These are phyloP conservation scores for Tetraselmis chui DNA, from an alignment of 139 green algal genomes.

Conservation along the genomic window DNA sequence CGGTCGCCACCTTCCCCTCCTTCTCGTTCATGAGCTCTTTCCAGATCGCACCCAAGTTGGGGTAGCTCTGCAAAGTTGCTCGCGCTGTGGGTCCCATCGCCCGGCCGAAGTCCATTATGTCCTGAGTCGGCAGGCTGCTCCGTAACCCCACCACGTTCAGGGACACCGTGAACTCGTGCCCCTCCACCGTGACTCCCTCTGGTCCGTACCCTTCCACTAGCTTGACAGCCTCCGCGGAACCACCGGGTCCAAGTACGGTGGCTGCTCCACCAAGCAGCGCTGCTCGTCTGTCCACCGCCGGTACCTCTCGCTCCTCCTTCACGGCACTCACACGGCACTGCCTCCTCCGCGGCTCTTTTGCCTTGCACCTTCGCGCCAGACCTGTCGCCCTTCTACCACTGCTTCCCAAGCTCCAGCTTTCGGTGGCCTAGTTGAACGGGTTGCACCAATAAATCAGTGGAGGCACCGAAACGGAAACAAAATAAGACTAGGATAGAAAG, in stretches of 20 bases:
- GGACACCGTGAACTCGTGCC: background rate
- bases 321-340: too few species aligned
- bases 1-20: slow-evolving; percentile 33
- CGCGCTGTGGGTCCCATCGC: background rate
- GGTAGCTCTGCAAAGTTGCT: background rate
- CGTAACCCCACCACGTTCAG: slow-evolving; percentile 49
- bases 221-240: background rate
- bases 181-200: background rate
- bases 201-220: background rate
- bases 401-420: too few species aligned
- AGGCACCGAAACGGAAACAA: too few species aligned
- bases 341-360: too few species aligned
- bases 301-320: background rate
- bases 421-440: too few species aligned
- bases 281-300: background rate
- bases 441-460: too few species aligned
- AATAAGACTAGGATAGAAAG: too few species aligned
- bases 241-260: too few species aligned
- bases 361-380: too few species aligned
- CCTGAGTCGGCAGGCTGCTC: slow-evolving; percentile 51
- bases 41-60: background rate
- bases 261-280: background rate
- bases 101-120: slow-evolving; percentile 49
- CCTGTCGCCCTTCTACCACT: too few species aligned
- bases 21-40: slow-evolving; percentile 21